Percentiles rank a stretch among this genome's conserved stretches.
Evolutionary conservation across 106 monocot species (phyloP).

Genomic region (Agapanthus africanus): DNA sequence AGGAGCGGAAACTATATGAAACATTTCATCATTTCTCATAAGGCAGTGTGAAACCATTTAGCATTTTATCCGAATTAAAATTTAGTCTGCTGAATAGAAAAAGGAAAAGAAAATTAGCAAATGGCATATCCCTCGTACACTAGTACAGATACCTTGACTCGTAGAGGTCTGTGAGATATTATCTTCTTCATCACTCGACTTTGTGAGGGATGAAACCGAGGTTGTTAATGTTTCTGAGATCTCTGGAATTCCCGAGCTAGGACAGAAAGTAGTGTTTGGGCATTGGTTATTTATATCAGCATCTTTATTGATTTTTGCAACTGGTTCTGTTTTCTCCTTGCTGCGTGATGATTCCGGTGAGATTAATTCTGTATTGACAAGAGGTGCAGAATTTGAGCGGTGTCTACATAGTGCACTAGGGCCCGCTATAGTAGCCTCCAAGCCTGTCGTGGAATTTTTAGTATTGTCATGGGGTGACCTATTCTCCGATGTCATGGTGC

Average conservation of each 20-base stretch:
- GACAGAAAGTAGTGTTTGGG: background rate
- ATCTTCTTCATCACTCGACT: background rate
- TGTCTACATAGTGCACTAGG: background rate
- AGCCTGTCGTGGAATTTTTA: background rate
- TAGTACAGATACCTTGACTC: conserved; percentile 3
- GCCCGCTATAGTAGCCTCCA: background rate
- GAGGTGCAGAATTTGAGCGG: background rate
- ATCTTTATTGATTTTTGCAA: background rate
- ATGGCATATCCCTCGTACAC: background rate
- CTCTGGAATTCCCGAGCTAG: background rate
- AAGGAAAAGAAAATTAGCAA: background rate
- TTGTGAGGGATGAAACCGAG: background rate
- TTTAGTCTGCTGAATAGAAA: background rate
- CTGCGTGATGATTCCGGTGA: background rate
- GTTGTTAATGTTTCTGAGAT: background rate
- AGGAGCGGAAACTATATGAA: background rate
- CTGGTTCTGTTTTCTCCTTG: conserved; percentile 1
- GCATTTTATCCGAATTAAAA: background rate
- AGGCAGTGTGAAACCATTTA: background rate
- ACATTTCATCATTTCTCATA: background rate
- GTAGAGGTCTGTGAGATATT: background rate
- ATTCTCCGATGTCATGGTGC: conserved; percentile 1
- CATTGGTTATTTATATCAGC: background rate
- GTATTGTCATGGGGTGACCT: background rate
- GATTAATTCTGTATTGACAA: background rate